Conservation (phyloP, 2,329 filamentous ascomycete species). For the Epichloe brachyelytri region DNA sequence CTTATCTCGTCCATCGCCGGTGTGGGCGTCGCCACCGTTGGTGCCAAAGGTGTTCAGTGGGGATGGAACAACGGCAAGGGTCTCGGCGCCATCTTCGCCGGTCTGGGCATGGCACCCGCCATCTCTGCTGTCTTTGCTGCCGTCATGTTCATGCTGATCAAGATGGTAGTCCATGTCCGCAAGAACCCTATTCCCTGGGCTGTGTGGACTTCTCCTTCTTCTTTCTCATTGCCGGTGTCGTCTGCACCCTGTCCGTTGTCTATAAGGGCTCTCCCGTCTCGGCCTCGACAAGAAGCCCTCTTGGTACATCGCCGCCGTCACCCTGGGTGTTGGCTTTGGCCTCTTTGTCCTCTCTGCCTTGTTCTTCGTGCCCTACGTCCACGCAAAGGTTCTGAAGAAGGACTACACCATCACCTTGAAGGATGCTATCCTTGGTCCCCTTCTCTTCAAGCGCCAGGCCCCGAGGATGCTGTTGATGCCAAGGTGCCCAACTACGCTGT, state of each 20-base stretch:
- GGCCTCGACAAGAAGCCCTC: conserved; percentile 51
- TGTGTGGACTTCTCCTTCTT: conserved; percentile 63
- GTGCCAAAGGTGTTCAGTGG: conserved; percentile 49
- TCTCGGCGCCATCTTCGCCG: conserved; percentile 59
- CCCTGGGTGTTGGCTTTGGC: conserved; percentile 49
- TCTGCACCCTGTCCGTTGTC: conserved; percentile 66
- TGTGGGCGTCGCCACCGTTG: conserved; percentile 53
- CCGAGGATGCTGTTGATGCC: conserved; percentile 38
- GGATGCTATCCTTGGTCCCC: conserved; percentile 48
- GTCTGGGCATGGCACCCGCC: conserved; percentile 55
- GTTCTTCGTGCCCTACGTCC: conserved; percentile 62
- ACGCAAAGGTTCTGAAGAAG: conserved; percentile 55
- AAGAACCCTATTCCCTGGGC: conserved; percentile 61
- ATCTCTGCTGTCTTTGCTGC: conserved; percentile 53
- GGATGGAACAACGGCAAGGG: conserved; percentile 57
- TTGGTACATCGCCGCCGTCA: conserved; percentile 55
- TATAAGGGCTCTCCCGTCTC: conserved; percentile 65
- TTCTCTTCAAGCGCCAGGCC: conserved; percentile 47
- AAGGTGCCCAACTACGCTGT: conserved; percentile 66
- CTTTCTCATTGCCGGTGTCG: conserved; percentile 62
- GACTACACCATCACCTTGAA: conserved; percentile 53
- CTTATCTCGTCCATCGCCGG: conserved; percentile 54
- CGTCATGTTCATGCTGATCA: conserved; percentile 57
- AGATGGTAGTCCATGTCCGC: conserved; percentile 52
- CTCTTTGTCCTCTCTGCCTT: conserved; percentile 45